A percentile compares a stretch with the other conserved stretches of the same genome.
These are phyloP conservation scores for Phaeosphaeriaceae sp. DNA, from an alignment of 2,329 filamentous ascomycete genomes.

Conservation along the genomic window DNA sequence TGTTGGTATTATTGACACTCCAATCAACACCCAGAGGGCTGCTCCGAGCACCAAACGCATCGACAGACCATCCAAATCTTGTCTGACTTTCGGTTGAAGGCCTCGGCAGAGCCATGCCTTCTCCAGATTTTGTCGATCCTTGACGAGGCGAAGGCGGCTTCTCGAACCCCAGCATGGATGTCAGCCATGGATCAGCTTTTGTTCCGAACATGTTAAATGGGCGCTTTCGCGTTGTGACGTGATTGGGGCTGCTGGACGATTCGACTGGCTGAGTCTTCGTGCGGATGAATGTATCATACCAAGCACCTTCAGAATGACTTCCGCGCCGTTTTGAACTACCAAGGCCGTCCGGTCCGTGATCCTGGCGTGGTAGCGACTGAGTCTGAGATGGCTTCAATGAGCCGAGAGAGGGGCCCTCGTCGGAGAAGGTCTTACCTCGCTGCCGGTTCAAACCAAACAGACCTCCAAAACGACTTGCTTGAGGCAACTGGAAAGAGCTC, in stretches of 20 bases:
- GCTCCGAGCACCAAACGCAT: slow-evolving; percentile 49
- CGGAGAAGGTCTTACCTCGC: slow-evolving; percentile 66
- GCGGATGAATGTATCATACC: slow-evolving; percentile 61
- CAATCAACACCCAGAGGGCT: slow-evolving; percentile 53
- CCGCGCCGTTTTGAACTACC: slow-evolving; percentile 62
- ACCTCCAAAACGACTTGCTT: slow-evolving; percentile 62
- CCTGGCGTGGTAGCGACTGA: slow-evolving; percentile 75
- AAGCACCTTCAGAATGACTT: slow-evolving; percentile 59
- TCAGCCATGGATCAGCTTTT: slow-evolving; percentile 59
- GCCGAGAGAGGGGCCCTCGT: slow-evolving; percentile 70
- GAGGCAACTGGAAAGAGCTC: slow-evolving; percentile 58
- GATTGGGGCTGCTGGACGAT: slow-evolving; percentile 43
- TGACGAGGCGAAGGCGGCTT: slow-evolving; percentile 65
- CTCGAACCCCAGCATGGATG: slow-evolving; percentile 50
- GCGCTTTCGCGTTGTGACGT: slow-evolving; percentile 52
- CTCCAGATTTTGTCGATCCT: slow-evolving; percentile 68
- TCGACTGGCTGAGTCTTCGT: slow-evolving; percentile 43
- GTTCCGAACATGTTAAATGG: slow-evolving; percentile 60
- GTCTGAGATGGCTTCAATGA: slow-evolving; percentile 75
- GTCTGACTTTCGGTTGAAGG: slow-evolving; percentile 49
- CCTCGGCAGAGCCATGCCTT: slow-evolving; percentile 42
- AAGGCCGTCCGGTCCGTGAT: slow-evolving; percentile 56
- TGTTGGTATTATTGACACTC: slow-evolving; percentile 44
- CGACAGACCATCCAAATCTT: slow-evolving; percentile 47
- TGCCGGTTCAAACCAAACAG: slow-evolving; percentile 68